Evolutionary conservation across 371 early-diverging fungal species (phyloP).

Genomic region (Rhizomucor pusillus): DNA sequence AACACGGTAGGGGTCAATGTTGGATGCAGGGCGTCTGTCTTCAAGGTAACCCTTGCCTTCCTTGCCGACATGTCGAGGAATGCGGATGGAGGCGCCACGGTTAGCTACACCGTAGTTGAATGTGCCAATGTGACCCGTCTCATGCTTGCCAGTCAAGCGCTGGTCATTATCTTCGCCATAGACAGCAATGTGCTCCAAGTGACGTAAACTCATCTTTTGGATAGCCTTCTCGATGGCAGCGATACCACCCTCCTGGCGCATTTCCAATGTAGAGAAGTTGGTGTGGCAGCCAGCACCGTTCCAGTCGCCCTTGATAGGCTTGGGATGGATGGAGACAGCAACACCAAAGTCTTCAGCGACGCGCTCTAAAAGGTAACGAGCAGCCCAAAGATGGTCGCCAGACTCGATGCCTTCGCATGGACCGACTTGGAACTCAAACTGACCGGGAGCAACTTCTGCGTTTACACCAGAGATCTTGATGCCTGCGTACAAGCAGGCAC

Average conservation of each 20-base stretch:
- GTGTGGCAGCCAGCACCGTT: slow-evolving; percentile 53
- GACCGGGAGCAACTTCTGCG: slow-evolving; percentile 53
- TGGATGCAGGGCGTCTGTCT: slow-evolving; percentile 64
- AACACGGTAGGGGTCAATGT: slow-evolving; percentile 65
- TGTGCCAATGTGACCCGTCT: slow-evolving; percentile 58
- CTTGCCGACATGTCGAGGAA: slow-evolving; percentile 60
- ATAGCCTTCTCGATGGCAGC: slow-evolving; percentile 51
- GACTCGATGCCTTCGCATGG: slow-evolving; percentile 52
- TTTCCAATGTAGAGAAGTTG: slow-evolving; percentile 48
- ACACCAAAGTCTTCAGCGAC: slow-evolving; percentile 58
- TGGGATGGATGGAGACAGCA: slow-evolving; percentile 49
- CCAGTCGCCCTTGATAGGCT: slow-evolving; percentile 58
- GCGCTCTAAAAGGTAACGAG: slow-evolving; percentile 48
- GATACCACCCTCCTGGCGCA: slow-evolving; percentile 51
- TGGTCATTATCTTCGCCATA: slow-evolving; percentile 67
- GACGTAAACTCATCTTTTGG: slow-evolving; percentile 46
- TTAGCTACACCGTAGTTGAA: slow-evolving; percentile 64
- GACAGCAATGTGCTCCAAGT: slow-evolving; percentile 60
- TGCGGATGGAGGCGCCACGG: slow-evolving; percentile 68
- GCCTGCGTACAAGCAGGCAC: slow-evolving; percentile 54
- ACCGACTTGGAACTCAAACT: slow-evolving; percentile 56
- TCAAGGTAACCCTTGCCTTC: slow-evolving; percentile 62
- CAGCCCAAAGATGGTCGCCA: slow-evolving; percentile 51
- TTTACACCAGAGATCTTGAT: slow-evolving; percentile 50
- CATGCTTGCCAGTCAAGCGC: slow-evolving; percentile 59